phyloP scores from a whole-genome alignment of 345 rosid genomes.

The Ceriops decandra region DNA sequence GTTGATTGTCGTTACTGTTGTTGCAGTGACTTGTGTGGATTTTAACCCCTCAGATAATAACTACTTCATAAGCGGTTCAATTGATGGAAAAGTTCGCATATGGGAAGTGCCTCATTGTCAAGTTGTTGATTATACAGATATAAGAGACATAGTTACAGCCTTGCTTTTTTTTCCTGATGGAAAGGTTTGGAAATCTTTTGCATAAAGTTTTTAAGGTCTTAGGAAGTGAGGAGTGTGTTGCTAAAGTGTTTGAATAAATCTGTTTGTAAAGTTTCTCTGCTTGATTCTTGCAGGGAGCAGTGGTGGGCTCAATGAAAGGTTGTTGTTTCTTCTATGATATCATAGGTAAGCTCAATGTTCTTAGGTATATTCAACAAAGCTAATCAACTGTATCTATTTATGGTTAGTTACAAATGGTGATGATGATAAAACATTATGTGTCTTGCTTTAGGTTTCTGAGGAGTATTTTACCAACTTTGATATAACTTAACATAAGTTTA shows the following conservation, averaged over 20 bases:
- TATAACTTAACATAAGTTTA: no score
- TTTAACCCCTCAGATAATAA: constrained; percentile 60
- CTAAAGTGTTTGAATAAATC: not conserved
- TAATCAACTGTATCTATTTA: no score
- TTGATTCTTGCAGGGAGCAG: constrained; percentile 45
- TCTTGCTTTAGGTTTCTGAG: no score
- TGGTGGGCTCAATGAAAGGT: constrained; percentile 69
- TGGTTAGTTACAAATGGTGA: not conserved
- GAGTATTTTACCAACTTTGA: no score
- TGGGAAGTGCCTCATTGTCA: constrained; percentile 55
- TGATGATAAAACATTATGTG: not conserved
- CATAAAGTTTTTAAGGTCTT: not conserved
- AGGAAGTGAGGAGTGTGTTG: not conserved
- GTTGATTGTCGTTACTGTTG: constrained; percentile 1
- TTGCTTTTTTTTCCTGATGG: constrained; percentile 60
- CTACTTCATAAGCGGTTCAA: constrained; percentile 61
- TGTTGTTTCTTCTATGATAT: constrained; percentile 57
- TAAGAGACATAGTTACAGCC: constrained; percentile 71
- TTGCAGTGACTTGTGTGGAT: constrained; percentile 60
- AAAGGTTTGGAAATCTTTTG: constrained; percentile 38
- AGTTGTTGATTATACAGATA: constrained; percentile 61
- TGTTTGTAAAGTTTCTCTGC: not conserved
- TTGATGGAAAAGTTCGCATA: constrained; percentile 68
- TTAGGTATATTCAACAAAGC: not conserved
- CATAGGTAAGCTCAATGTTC: constrained; percentile 37